These are phyloP conservation scores for Nidularia pulvinata DNA, from an alignment of 768 basidiomycete species.

Conservation along the genomic window DNA sequence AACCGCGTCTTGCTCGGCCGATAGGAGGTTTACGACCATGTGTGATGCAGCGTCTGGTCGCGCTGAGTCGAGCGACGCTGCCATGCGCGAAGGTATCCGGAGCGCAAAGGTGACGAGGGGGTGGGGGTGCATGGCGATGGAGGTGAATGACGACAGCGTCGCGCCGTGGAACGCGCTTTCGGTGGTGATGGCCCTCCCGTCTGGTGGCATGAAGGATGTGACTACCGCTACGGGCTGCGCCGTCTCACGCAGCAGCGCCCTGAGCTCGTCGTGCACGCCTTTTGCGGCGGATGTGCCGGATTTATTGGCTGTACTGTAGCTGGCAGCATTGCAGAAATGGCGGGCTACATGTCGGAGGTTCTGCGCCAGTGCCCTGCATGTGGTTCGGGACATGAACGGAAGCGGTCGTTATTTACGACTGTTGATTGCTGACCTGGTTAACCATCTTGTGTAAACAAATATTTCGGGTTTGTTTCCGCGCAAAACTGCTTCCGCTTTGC, in stretches of 20 bases:
- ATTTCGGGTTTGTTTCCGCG: not conserved
- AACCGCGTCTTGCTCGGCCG: slow-evolving; percentile 57
- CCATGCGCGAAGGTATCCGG: slow-evolving; percentile 89
- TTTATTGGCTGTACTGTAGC: too few species aligned
- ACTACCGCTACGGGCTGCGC: slow-evolving; percentile 89
- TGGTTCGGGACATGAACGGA: slow-evolving; percentile 2
- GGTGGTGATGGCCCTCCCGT: not conserved
- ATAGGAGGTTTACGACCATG: slow-evolving; percentile 83
- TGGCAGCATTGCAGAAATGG: not conserved
- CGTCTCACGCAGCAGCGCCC: slow-evolving; percentile 66
- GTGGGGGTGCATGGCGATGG: slow-evolving; percentile 86
- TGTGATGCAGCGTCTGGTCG: slow-evolving; percentile 30
- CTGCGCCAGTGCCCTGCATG: not conserved
- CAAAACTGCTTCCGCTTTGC: too few species aligned
- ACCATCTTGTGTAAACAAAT: not conserved
- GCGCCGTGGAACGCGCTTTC: slow-evolving; percentile 71
- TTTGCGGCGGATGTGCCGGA: not conserved
- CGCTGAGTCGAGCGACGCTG: slow-evolving; percentile 46
- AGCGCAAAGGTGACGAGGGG: slow-evolving; percentile 91
- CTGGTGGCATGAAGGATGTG: slow-evolving; percentile 61
- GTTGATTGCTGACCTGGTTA: not conserved
- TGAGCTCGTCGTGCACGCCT: slow-evolving; percentile 27
- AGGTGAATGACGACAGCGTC: slow-evolving; percentile 92
- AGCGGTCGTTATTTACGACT: not conserved
- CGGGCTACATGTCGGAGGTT: not conserved